Percentiles rank a stretch among this genome's conserved stretches.
Evolutionary conservation across 495 filamentous ascomycete species (phyloP).

Genomic region (Neurospora pannonica): DNA sequence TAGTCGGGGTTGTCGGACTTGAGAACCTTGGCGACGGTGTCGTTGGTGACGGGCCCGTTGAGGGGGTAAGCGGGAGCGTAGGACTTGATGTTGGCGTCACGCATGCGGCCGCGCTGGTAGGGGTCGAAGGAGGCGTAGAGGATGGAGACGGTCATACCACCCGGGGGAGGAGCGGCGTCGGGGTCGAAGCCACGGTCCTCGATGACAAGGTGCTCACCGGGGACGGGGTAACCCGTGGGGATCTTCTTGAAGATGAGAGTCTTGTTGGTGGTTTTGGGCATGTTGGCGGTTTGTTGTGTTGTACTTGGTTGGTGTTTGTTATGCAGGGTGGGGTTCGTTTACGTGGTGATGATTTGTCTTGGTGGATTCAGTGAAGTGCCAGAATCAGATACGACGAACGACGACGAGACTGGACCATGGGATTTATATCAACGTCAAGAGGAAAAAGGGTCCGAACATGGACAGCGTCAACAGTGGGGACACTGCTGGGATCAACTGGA

Average conservation of each 20-base stretch:
- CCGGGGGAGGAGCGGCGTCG: slow-evolving; percentile 50
- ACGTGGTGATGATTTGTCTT: neutral
- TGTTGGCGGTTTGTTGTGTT: slow-evolving; percentile 3
- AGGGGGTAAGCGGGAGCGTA: slow-evolving; percentile 52
- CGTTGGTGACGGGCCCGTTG: slow-evolving; percentile 48
- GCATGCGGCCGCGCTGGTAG: slow-evolving; percentile 71
- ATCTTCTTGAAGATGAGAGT: slow-evolving; percentile 67
- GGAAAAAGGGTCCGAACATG: neutral
- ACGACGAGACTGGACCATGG: neutral
- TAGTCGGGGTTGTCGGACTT: slow-evolving; percentile 54
- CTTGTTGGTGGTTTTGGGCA: slow-evolving; percentile 50
- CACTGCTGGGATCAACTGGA: neutral
- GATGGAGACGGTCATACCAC: slow-evolving; percentile 63
- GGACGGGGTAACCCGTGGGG: slow-evolving; percentile 57
- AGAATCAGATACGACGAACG: neutral
- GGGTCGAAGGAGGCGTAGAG: slow-evolving; percentile 81
- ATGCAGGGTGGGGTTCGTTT: too few species aligned
- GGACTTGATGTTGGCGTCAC: slow-evolving; percentile 41
- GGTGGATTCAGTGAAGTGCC: neutral
- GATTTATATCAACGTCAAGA: neutral
- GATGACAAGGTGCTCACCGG: slow-evolving; percentile 64
- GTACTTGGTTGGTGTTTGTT: neutral
- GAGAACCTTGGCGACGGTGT: slow-evolving; percentile 51
- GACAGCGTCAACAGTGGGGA: neutral
- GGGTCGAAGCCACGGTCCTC: slow-evolving; percentile 60